These are phyloP conservation scores for Pueraria montana DNA, from an alignment of 306 rosid genomes.

Conservation along the genomic window DNA sequence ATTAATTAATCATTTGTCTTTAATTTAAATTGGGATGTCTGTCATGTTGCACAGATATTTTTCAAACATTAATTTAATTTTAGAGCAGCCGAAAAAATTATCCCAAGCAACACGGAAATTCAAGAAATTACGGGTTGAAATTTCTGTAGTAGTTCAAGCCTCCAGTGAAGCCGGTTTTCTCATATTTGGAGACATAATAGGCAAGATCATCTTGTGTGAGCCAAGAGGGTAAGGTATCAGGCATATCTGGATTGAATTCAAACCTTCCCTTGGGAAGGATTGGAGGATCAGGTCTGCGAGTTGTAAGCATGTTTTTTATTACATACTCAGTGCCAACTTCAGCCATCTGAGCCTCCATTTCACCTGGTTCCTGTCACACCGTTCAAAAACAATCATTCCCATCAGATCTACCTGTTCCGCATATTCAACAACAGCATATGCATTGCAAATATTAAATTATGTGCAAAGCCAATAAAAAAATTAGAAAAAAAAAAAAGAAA, in stretches of 20 bases:
- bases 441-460: no score
- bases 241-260: slow-evolving; percentile 38
- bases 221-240: slow-evolving; percentile 55
- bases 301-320: slow-evolving; percentile 43
- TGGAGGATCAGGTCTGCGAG: slow-evolving; percentile 43
- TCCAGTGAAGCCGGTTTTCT: slow-evolving; percentile 61
- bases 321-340: slow-evolving; percentile 44
- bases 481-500: no score
- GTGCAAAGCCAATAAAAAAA: no score
- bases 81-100: not conserved
- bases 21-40: not conserved
- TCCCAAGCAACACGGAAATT: not conserved
- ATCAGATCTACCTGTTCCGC: no score
- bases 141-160: slow-evolving; percentile 60
- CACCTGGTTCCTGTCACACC: slow-evolving; percentile 32
- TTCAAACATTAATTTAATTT: not conserved
- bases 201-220: slow-evolving; percentile 57
- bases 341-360: slow-evolving; percentile 54
- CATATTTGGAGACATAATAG: slow-evolving; percentile 53
- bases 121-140: slow-evolving; percentile 24
- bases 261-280: slow-evolving; percentile 44
- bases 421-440: no score
- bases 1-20: not conserved
- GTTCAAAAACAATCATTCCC: no score
- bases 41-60: not conserved